phyloP scores from a whole-genome alignment of 306 rosid species.

The Inga laurina region DNA sequence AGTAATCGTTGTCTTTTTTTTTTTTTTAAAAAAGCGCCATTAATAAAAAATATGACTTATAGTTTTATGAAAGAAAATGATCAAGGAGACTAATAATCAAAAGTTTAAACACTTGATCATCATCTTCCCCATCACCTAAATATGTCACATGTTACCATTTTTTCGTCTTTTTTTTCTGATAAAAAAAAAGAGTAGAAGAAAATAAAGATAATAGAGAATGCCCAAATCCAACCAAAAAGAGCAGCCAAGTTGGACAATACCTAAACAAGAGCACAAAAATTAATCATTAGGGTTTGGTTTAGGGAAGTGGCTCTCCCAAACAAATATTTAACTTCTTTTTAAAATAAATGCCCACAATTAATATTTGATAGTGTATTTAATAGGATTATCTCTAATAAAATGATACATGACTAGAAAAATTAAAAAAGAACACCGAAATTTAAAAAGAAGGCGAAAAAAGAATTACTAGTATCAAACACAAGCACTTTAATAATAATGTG shows the following conservation, averaged over 20 bases:
- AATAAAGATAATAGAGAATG: background rate
- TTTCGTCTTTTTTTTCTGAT: too few species aligned
- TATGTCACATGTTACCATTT: background rate
- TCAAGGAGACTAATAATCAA: slow-evolving; percentile 17
- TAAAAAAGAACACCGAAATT: background rate
- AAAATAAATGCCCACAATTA: too few species aligned
- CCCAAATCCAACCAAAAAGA: slow-evolving; percentile 26
- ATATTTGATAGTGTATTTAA: rapidly evolving
- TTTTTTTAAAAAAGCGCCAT: background rate
- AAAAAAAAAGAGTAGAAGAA: background rate
- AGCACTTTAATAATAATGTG: slow-evolving; percentile 35
- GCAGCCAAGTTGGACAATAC: slow-evolving; percentile 23
- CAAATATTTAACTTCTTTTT: rapidly evolving
- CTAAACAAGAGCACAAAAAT: background rate
- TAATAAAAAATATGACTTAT: background rate
- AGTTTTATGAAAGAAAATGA: background rate
- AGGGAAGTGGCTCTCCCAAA: too few species aligned
- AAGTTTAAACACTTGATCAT: slow-evolving; percentile 2
- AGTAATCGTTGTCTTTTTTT: background rate
- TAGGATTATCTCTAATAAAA: too few species aligned
- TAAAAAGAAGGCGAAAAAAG: background rate
- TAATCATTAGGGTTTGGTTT: too few species aligned
- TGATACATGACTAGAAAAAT: too few species aligned
- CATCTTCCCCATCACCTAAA: slow-evolving; percentile 13
- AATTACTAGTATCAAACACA: slow-evolving; percentile 43